A percentile compares a stretch with the other conserved stretches of the same genome.
Conservation (phyloP, 1,284 basidiomycete genomes). For the Lentinus polychrous region DNA sequence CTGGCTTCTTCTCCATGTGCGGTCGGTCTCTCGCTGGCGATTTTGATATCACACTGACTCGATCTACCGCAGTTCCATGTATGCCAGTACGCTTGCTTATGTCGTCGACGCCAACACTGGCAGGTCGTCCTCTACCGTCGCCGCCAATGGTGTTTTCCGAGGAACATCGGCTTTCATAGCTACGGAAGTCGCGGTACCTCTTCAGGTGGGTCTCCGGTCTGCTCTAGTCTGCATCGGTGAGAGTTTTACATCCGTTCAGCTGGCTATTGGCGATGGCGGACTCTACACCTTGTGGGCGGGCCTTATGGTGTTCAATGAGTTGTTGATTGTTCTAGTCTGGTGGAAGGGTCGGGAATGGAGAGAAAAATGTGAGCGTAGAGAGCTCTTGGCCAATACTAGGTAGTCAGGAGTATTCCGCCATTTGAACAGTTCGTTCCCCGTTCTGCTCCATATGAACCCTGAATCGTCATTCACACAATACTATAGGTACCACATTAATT, state of each 20-base stretch:
- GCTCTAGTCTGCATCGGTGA: not conserved
- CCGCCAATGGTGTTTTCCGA: slow-evolving; percentile 65
- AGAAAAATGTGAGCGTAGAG: slow-evolving; percentile 25
- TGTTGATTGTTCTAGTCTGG: slow-evolving; percentile 48
- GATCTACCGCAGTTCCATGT: slow-evolving; percentile 14
- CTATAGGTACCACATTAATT: too few relatives aligned
- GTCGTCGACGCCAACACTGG: slow-evolving; percentile 75
- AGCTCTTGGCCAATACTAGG: slow-evolving; percentile 6
- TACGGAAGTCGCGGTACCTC: slow-evolving; percentile 59
- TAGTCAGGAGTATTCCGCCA: too few relatives aligned
- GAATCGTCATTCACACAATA: too few relatives aligned
- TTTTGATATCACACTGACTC: not conserved
- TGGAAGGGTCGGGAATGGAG: slow-evolving; percentile 38
- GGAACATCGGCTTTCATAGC: slow-evolving; percentile 66
- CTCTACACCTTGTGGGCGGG: slow-evolving; percentile 70
- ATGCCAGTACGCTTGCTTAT: slow-evolving; percentile 61
- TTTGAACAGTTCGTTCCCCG: too few relatives aligned
- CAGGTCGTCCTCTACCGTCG: slow-evolving; percentile 63
- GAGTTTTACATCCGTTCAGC: slow-evolving; percentile 20
- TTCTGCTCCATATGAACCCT: too few relatives aligned
- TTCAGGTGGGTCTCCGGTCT: slow-evolving; percentile 39
- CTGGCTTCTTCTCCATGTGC: slow-evolving; percentile 69
- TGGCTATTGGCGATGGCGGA: slow-evolving; percentile 61
- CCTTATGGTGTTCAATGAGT: slow-evolving; percentile 44
- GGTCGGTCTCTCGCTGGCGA: slow-evolving; percentile 17